Evolutionary conservation across 1,284 basidiomycete genomes (phyloP).

Genomic region (Serendipita sp.): DNA sequence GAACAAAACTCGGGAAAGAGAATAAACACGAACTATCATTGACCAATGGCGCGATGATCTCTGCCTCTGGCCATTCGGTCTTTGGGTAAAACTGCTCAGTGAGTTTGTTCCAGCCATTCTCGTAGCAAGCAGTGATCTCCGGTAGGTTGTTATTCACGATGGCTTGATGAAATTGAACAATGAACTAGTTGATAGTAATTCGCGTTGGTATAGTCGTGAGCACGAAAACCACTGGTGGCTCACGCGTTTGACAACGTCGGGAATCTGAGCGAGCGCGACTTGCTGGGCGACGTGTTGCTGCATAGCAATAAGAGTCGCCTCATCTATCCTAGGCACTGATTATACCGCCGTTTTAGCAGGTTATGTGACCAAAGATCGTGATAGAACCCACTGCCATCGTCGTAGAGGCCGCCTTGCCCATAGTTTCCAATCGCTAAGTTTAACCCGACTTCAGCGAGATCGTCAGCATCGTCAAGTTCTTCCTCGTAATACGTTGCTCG

Average conservation of each 20-base stretch:
- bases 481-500: slow-evolving; percentile 21
- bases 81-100: slow-evolving; percentile 92
- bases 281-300: slow-evolving; percentile 73
- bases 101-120: slow-evolving; percentile 91
- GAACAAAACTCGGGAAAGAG: background rate
- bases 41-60: slow-evolving; percentile 86
- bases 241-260: slow-evolving; percentile 68
- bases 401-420: slow-evolving; percentile 49
- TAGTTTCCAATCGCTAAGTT: slow-evolving; percentile 57
- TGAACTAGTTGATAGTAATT: slow-evolving; percentile 41
- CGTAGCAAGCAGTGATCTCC: slow-evolving; percentile 84
- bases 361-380: background rate
- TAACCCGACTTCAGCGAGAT: slow-evolving; percentile 55
- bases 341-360: slow-evolving; percentile 25
- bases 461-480: slow-evolving; percentile 49
- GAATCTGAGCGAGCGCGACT: slow-evolving; percentile 59
- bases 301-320: slow-evolving; percentile 47
- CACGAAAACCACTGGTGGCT: slow-evolving; percentile 16
- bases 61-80: slow-evolving; percentile 95
- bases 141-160: slow-evolving; percentile 74
- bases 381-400: slow-evolving; percentile 38
- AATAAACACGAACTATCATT: slow-evolving; percentile 58
- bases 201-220: background rate
- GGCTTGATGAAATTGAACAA: slow-evolving; percentile 81
- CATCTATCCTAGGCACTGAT: slow-evolving; percentile 42